A percentile compares a stretch with the other conserved stretches of the same genome.
Conservation (phyloP, 805 yeast species). For the Vanderwaltozyma yarrowii region DNA sequence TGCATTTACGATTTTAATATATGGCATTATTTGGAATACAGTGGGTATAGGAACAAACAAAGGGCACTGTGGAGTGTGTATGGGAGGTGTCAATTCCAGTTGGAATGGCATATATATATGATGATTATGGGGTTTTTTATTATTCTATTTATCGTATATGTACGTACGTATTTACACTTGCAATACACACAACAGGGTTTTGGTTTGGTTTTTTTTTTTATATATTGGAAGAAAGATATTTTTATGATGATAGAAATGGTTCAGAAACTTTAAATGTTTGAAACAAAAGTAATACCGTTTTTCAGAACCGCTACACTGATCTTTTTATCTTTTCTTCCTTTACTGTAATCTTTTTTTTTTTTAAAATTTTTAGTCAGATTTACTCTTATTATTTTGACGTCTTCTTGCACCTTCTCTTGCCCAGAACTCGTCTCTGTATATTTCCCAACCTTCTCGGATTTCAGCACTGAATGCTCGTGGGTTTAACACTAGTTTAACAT, state of each 20-base stretch:
- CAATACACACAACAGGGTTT: too few relatives aligned
- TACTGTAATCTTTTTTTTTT: not conserved
- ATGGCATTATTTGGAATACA: too few relatives aligned
- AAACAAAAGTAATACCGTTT: constrained; percentile 5
- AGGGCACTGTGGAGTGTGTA: too few relatives aligned
- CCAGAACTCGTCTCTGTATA: constrained; percentile 92
- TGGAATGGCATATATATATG: too few relatives aligned
- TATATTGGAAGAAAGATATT: too few relatives aligned
- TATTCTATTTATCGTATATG: too few relatives aligned
- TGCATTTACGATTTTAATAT: too few relatives aligned
- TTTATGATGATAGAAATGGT: constrained; percentile 5
- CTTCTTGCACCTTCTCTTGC: constrained; percentile 66
- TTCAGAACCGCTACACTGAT: constrained; percentile 20
- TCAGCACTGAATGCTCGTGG: constrained; percentile 77
- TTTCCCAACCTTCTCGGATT: constrained; percentile 88
- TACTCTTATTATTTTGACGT: constrained; percentile 17
- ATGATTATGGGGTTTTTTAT: too few relatives aligned
- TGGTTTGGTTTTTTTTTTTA: too few relatives aligned
- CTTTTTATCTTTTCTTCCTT: not conserved
- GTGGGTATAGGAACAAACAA: too few relatives aligned
- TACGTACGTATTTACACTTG: too few relatives aligned
- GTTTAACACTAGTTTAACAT: constrained; percentile 70
- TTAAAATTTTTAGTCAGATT: not conserved
- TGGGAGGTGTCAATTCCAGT: too few relatives aligned
- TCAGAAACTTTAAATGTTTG: constrained; percentile 4